phyloP scores from a whole-genome alignment of 2,329 filamentous ascomycete species.

The Graphilbum ipis-grandicollis region DNA sequence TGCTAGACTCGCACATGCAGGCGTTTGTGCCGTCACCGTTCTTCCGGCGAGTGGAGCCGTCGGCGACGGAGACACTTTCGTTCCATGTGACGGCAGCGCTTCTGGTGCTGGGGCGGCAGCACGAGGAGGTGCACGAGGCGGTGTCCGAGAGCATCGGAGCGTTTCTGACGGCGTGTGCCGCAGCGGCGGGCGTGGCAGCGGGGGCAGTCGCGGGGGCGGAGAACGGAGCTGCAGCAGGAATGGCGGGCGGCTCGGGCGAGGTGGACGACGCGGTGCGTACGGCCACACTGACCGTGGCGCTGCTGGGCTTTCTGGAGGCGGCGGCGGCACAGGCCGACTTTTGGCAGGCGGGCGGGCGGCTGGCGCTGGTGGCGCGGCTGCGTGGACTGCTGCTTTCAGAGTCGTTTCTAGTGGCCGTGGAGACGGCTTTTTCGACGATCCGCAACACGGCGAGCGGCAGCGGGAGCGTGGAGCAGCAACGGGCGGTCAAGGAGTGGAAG shows the following conservation, averaged over 20 bases:
- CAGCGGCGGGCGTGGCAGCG: conserved; percentile 35
- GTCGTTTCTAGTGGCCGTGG: conserved; percentile 67
- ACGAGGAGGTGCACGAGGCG: conserved; percentile 47
- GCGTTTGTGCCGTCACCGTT: conserved; percentile 64
- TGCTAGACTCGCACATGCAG: conserved; percentile 71
- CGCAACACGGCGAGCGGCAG: conserved; percentile 55
- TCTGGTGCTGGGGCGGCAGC: conserved; percentile 61
- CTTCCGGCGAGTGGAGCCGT: conserved; percentile 68
- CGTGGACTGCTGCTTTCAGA: conserved; percentile 66
- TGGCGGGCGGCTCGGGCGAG: conserved; percentile 21
- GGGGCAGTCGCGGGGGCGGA: conserved; percentile 19
- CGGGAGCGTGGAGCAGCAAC: too few relatives aligned
- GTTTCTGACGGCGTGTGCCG: conserved; percentile 55
- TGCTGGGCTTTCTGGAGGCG: conserved; percentile 82
- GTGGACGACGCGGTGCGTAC: conserved; percentile 51
- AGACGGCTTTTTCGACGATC: conserved; percentile 79
- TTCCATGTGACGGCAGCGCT: conserved; percentile 66
- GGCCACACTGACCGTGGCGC: conserved; percentile 62
- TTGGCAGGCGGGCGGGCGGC: conserved; percentile 59
- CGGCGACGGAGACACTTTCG: conserved; percentile 72
- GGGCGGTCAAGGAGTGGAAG: conserved; percentile 68
- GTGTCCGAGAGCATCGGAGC: conserved; percentile 50
- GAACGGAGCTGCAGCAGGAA: conserved; percentile 40
- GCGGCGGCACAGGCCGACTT: conserved; percentile 62
- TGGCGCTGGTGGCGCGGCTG: conserved; percentile 55